Base-by-base conservation (phyloP, 2,329 filamentous ascomycete genomes). In the Peltaster fructicola region DNA sequence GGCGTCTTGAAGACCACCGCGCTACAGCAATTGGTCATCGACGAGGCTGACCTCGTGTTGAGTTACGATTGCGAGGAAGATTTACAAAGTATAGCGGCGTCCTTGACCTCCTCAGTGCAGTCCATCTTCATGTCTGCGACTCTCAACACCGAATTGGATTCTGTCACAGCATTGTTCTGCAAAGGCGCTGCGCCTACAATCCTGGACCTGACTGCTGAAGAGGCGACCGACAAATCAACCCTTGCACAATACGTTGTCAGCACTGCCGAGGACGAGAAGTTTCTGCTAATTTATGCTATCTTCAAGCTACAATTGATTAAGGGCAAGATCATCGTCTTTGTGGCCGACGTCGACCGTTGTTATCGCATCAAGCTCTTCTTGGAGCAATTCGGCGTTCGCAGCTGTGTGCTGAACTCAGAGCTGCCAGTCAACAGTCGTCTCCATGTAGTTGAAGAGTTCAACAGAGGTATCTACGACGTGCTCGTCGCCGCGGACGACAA, bases 191-290 rank as follows among this genome's bases (percentile, higher is more conserved):
- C 30, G 34, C 84, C 85, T 0, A 73, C 69, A 2, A 53, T 88
- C 20, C 54, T 98, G 37, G 75, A 91, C 44, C 56, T 98, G 10
- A 77, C 88, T 34, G 80, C 91, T 36, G 66, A 73, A 24, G 79
- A 90, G 37, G 41, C 41, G 7, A 35, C 30, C 15, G 41, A 46
- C 26, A 40, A 41, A 32, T 69, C 75, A 33, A 74, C 71, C 4
- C 65, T 95, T 14, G 79, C 72, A 27, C 88, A 95, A 54, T 92
- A 82, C 44, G 71, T 84, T 15, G 77, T 93, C 36, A 81, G 73
- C 64, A 91, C 82, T 38, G 80, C 69, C n/a, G 88, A 98, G 53
- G 85, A 95, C 37, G 88, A 95, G 43, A 98, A 98, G 47, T 98
- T 95, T 44, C 56, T 98, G 17, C 56, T 98, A 20, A 71, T 76